A percentile compares a stretch with the other conserved stretches of the same genome.
Conservation (phyloP, 805 yeast genomes). For the Torulaspora gathmanii region DNA sequence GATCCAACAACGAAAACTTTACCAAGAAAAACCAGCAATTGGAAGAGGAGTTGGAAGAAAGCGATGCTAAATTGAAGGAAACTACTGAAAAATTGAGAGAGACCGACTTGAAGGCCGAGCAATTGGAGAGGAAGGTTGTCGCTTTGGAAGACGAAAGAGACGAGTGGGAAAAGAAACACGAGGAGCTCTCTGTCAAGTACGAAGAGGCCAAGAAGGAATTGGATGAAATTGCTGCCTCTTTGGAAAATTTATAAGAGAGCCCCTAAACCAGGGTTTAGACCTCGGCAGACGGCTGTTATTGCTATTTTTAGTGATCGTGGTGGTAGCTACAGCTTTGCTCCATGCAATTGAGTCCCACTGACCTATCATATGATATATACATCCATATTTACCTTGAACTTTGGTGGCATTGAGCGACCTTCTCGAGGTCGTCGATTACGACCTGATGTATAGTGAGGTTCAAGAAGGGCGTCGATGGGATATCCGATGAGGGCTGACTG, state of each 20-base stretch:
- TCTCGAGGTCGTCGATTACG: background rate
- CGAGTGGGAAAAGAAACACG: slow-evolving; percentile 83
- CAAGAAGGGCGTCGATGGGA: slow-evolving; percentile 1
- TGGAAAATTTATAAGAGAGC: slow-evolving; percentile 49
- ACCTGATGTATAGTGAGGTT: background rate
- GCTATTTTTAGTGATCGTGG: background rate
- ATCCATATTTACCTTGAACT: background rate
- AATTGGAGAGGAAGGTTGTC: slow-evolving; percentile 87
- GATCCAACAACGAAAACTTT: slow-evolving; percentile 84
- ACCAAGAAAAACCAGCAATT: slow-evolving; percentile 83
- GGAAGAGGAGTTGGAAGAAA: slow-evolving; percentile 86
- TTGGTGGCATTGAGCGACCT: background rate
- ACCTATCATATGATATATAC: background rate
- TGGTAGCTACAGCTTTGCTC: background rate
- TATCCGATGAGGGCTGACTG: too few species aligned
- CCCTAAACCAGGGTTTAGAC: background rate
- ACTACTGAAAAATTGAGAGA: slow-evolving; percentile 92
- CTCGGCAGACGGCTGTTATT: background rate
- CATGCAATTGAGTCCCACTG: background rate
- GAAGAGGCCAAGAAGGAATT: slow-evolving; percentile 83
- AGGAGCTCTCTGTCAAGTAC: slow-evolving; percentile 80
- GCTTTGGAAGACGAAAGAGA: slow-evolving; percentile 91
- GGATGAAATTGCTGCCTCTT: slow-evolving; percentile 94
- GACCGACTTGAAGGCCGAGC: slow-evolving; percentile 93
- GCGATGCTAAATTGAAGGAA: slow-evolving; percentile 86